A percentile compares a stretch with the other conserved stretches of the same genome.
phyloP scores from a whole-genome alignment of 2,329 filamentous ascomycete species.

The Capronia americana region DNA sequence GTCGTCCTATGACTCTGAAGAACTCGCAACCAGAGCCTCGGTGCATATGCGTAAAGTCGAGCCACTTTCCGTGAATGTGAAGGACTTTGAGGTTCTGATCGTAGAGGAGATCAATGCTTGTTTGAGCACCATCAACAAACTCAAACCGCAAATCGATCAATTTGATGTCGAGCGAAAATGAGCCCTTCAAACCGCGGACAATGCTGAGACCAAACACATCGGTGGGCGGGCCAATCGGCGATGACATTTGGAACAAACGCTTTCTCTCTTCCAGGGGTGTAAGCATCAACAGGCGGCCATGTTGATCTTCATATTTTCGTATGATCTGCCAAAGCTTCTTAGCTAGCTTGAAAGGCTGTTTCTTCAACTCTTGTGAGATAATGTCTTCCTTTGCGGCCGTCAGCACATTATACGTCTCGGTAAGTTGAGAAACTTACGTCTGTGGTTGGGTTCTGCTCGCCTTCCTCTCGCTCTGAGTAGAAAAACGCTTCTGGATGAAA shows the following conservation, averaged over 20 bases:
- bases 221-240: not conserved
- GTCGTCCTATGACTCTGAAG: constrained; percentile 7
- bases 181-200: constrained; percentile 31
- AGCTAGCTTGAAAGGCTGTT: constrained; percentile 14
- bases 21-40: constrained; percentile 21
- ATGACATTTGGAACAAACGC: constrained; percentile 32
- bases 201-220: constrained; percentile 35
- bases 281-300: constrained; percentile 10
- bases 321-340: constrained; percentile 25
- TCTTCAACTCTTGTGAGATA: constrained; percentile 17
- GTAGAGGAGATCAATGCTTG: constrained; percentile 33
- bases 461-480: constrained; percentile 21
- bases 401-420: not conserved
- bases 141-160: constrained; percentile 29
- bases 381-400: constrained; percentile 14
- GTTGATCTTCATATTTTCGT: constrained; percentile 1
- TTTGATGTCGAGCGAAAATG: constrained; percentile 33
- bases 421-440: not conserved
- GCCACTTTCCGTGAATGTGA: constrained; percentile 40
- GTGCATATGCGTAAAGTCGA: constrained; percentile 35
- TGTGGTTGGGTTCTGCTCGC: not conserved
- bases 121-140: constrained; percentile 35
- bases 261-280: constrained; percentile 27
- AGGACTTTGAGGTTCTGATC: constrained; percentile 26
- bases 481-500: constrained; percentile 6